Evolutionary conservation across 306 rosid species (phyloP), one percentile per base, ranked within the genome.

Genomic region (Nissolia schottii): DNA sequence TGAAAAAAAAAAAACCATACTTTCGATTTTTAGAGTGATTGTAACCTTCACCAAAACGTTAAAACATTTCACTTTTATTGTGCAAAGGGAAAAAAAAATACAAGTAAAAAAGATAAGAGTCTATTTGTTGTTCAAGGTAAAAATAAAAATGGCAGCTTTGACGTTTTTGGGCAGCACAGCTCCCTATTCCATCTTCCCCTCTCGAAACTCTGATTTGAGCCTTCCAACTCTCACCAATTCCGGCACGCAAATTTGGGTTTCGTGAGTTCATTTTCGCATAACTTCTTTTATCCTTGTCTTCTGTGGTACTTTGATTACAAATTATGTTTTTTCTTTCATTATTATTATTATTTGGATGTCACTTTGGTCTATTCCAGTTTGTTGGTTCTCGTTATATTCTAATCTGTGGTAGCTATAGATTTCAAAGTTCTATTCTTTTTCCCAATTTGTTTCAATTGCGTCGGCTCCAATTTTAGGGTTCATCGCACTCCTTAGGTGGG

Each of bases 401-500:
- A 19, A 55, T 45, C n/a, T 15, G n/a, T 22, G 1, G 62, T 1
- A 2, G 12, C 18, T 4, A 2, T 67, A 34, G 20, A 40, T 58
- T 76, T 67, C 40, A 23, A 77, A 68, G 46, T 69, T 58, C 15
- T 16, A 43, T 27, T 68, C 37, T 48, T 77, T 49, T 48, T n/a
- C n/a, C 48, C 64, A 7, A 7, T 24, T 40, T 13, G 16, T 59
- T 58, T 58, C 19, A 3, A 56, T 13, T 76, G 65, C 41, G 61
- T 70, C 50, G 31, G 13, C 28, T 70, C 13, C 32, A 51, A 22
- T 53, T 62, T 51, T 20, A 8, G 19, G 19, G 28, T 45, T 45
- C 31, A 49, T 46, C 20, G 60, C 16, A 8, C 6, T 46, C 1
- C 37, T 45, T 43, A 11, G 32, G 9, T 28, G 32, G 51, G 5